Base-by-base conservation (phyloP, 106 monocot genomes). In the Triglochin maritima region DNA sequence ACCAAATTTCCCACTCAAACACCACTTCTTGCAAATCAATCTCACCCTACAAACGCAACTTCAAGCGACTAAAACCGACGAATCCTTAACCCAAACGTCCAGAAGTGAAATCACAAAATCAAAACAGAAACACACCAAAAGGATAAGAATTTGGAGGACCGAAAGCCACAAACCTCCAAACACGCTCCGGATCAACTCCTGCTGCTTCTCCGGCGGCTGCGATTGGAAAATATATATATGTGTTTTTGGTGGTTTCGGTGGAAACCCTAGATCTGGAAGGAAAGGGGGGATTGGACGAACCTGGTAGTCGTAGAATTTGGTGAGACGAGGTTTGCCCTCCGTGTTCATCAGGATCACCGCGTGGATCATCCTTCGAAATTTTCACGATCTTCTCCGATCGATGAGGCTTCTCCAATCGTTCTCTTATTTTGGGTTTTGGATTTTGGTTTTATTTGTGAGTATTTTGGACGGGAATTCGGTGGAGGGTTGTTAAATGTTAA, bases 311-410 rank as follows among this genome's bases (percentile, higher is more conserved):
- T 94, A 94, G 79, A 90, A 94, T 63, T 82, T 89, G 85, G 87
- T 60, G 50, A 94, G 83, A 62, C 87, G 89, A 52, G 82, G 82
- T 65, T 90, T 82, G 58, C 89, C 89, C 78, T 95, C 83, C 1
- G 94, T 94, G 85, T 71, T 94, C 63, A 94, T 80, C 69, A 90
- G 75, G 17, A 90, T 84, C 66, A 94, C 94, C 13, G 89, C 89
- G 7, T 76, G 75, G 58, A 94, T 94, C 94, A 94, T 94, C 17
- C 76, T 62, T 6, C 7, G 1, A 7, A 52, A 52, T 11, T 52
- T 2, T 11, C 52, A 11, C 29, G 29, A 29, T 29, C 29, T 29
- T 29, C 29, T 29, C 29, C 29, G 29, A 29, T 29, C n/a, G n/a
- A n/a, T n/a, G n/a, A n/a, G n/a, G n/a, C 29, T 29, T 29, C 29